Evolutionary conservation across 306 rosid genomes (phyloP).

Genomic region (Malus orientalis): DNA sequence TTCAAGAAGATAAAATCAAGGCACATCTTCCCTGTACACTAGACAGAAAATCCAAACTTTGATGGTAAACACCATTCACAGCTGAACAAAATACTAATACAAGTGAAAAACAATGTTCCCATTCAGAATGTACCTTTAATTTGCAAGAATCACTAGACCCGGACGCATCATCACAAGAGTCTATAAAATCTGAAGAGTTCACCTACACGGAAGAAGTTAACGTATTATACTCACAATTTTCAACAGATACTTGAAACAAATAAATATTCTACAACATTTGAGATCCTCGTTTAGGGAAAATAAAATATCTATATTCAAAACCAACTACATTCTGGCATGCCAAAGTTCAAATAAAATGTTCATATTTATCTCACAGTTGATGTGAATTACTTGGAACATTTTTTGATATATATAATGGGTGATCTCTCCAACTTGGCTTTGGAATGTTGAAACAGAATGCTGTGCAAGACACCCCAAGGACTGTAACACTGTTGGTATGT

Average conservation of each 20-base stretch:
- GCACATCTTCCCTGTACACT: neutral
- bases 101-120: slow-evolving; percentile 11
- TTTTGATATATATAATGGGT: slow-evolving; percentile 44
- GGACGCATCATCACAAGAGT: slow-evolving; percentile 18
- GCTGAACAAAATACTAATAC: neutral
- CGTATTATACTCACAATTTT: neutral
- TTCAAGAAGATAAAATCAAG: neutral
- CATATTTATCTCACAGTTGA: neutral
- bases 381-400: slow-evolving; percentile 57
- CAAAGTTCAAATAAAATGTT: slow-evolving; percentile 15
- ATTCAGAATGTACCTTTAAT: slow-evolving; percentile 56
- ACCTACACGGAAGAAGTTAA: slow-evolving; percentile 41
- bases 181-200: slow-evolving; percentile 31
- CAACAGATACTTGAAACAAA: slow-evolving; percentile 4
- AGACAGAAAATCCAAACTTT: neutral
- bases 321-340: slow-evolving; percentile 1
- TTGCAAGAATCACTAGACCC: slow-evolving; percentile 44
- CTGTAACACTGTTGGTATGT: slow-evolving; percentile 76
- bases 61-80: neutral
- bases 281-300: too few relatives aligned
- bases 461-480: slow-evolving; percentile 81
- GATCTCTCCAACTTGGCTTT: slow-evolving; percentile 54
- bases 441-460: slow-evolving; percentile 57
- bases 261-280: neutral
- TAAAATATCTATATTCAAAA: neutral